Conservation (phyloP, 1,284 basidiomycete species). For the Ustilago trichophora region DNA sequence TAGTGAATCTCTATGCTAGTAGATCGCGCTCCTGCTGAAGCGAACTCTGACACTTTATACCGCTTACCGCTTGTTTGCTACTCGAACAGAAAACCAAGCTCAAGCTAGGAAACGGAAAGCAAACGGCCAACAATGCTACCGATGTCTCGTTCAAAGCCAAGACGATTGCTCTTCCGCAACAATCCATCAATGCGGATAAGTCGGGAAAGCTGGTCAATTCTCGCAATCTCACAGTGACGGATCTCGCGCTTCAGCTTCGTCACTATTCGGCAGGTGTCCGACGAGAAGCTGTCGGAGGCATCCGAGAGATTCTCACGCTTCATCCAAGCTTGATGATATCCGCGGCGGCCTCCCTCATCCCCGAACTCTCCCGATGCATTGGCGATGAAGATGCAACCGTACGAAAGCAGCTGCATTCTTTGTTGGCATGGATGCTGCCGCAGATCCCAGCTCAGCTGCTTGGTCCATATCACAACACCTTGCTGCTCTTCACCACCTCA, state of each 20-base stretch:
- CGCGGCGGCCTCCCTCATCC: constrained; percentile 75
- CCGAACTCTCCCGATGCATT: constrained; percentile 77
- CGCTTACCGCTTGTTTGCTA: no score
- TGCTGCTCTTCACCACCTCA: constrained; percentile 85
- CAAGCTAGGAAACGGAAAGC: constrained; percentile 94
- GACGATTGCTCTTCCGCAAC: constrained; percentile 52
- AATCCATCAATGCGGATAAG: constrained; percentile 59
- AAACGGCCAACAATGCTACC: constrained; percentile 81
- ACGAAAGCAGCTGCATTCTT: constrained; percentile 68
- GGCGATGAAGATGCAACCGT: constrained; percentile 72
- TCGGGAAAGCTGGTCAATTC: constrained; percentile 43
- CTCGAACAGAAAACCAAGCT: constrained; percentile 84
- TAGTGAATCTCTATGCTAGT: background rate
- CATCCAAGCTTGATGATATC: constrained; percentile 73
- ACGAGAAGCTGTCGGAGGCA: constrained; percentile 82
- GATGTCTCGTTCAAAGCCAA: constrained; percentile 95
- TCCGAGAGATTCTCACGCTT: constrained; percentile 80
- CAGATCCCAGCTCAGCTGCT: constrained; percentile 72
- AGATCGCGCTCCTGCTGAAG: background rate
- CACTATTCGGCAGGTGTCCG: constrained; percentile 82
- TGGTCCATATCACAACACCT: constrained; percentile 75
- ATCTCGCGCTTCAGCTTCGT: constrained; percentile 80
- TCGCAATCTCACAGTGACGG: constrained; percentile 77
- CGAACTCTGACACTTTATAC: background rate
- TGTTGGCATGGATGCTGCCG: constrained; percentile 77